Base-by-base conservation (phyloP, 164 flowering plant genomes). In the Vitis amurensis region DNA sequence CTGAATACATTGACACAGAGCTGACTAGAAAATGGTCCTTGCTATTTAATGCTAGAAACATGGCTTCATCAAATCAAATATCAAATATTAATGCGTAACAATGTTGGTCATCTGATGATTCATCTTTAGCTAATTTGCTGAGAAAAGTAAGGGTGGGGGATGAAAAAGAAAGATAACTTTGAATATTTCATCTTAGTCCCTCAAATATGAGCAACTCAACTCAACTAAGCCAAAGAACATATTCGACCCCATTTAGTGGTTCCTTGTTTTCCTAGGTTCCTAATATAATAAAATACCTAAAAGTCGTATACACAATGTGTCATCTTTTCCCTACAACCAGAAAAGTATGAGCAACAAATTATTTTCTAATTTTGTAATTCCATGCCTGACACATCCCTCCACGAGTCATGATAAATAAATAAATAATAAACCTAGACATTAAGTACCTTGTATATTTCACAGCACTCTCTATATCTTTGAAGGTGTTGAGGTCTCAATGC, bases 401-500 rank as follows among this genome's bases (percentile, higher is more conserved):
- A 14, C 53, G 11, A 37, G 31, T 4, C 7, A 1, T 16, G 61
- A 68, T 44, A 30, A 56, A 57, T 16, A 52, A 51, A n/a, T 3
- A 51, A 67, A 31, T 9, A 27, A 70, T 12, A 31, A 48, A 55
- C 52, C 13, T 3, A 50, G 15, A 17, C 16, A 48, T 37, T 13
- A 50, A 11, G 31, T 68, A 84, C 87, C 85, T 82, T 78, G 69
- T 77, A 95, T 64, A 95, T 93, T 48, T 68, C 68, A 68, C 89
- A 80, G 64, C 91, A 93, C 75, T 95, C 95, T 68, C 78, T 75
- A 68, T 85, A 94, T 75, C 88, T 81, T 73, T 94, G 93, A 71
- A 86, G 61, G 76, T 91, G 91, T 68, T 94, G 97, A 62, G 98
- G 97, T 77, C 98, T 93, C 79, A 94, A 81, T 69, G 98, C 85